A percentile compares a stretch with the other conserved stretches of the same genome.
Conservation (phyloP, 1,284 basidiomycete genomes). For the Volvariella volvacea region DNA sequence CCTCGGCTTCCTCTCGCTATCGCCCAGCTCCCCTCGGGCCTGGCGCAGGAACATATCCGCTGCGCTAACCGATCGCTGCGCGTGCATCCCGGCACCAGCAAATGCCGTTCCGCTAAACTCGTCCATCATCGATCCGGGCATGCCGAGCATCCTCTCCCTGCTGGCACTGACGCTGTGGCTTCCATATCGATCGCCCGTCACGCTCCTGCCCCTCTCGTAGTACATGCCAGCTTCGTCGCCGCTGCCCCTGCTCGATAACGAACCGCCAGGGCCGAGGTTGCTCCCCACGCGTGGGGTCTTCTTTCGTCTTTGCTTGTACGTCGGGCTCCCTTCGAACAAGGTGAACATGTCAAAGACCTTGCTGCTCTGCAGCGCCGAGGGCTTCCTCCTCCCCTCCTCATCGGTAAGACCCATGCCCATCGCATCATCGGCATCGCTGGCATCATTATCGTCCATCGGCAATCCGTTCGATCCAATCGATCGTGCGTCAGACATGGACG, state of each 20-base stretch:
- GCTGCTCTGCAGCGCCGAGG: constrained; percentile 17
- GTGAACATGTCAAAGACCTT: constrained; percentile 33
- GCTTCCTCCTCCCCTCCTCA: constrained; percentile 1
- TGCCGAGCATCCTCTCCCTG: constrained; percentile 17
- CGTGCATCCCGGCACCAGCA: constrained; percentile 8
- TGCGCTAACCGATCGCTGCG: constrained; percentile 36
- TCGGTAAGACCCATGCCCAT: constrained; percentile 6
- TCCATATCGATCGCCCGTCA: constrained; percentile 2
- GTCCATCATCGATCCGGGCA: constrained; percentile 19
- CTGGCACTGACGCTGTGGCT: constrained; percentile 20
- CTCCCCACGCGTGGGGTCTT: constrained; percentile 39
- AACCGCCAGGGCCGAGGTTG: constrained; percentile 13
- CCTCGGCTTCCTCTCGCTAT: constrained; percentile 17
- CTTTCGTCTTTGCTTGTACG: constrained; percentile 84
- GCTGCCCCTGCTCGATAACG: constrained; percentile 13
- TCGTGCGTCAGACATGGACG: constrained; percentile 10
- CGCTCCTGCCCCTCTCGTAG: constrained; percentile 11
- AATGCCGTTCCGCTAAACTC: constrained; percentile 17
- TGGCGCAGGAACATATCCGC: constrained; percentile 61
- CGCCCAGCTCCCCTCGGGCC: constrained; percentile 45
- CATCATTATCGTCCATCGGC: constrained; percentile 15
- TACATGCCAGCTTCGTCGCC: constrained; percentile 12
- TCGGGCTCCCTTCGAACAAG: constrained; percentile 76
- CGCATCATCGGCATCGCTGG: constrained; percentile 18
- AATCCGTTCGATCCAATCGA: constrained; percentile 13